Evolutionary conservation across 768 basidiomycete species (phyloP), one percentile per base, ranked within the genome.

Genomic region (Pluteus cervinus): DNA sequence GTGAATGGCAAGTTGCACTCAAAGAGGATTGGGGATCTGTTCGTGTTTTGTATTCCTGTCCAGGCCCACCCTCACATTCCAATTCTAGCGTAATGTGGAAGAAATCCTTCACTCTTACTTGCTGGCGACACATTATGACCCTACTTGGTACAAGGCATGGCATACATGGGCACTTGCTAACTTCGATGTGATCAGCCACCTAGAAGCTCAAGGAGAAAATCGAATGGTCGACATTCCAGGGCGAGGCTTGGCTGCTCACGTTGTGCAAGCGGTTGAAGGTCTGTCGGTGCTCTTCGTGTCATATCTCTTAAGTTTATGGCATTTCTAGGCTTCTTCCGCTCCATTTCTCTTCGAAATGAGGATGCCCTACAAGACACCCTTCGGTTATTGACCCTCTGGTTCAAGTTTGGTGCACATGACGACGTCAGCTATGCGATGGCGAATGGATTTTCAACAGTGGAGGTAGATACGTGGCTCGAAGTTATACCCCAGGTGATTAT

Each of bases 121-220:
- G 35, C 69, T 83, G 21, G 88, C 96, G 0, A 98, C 96, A 2
- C 81, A 85, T 49, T 88, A 88, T 46, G 94, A 98, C 56, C 78
- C 85, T 4, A 70, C 73, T n/a, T 99, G 96, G 96, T 97, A 97
- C 61, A 97, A 99, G 56, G 96, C 94, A 12, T 98, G 93, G 93
- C 96, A 99, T 53, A 91, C 90, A 1, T 99, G 92, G 91, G 94
- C 96, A 2, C 67, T 98, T 37, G 85, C 92, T 3, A 97, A 98
- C 58, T 93, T 96, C 46, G 91, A 97, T 39, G 89, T 97, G 44
- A 80, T 98, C 44, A 71, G 75, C 18, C 76, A 84, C 50, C 65
- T 94, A 50, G 91, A 94, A 55, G 72, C 63, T 29, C 79, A 79
- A 50, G 63, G 58, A 22, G 75, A 79, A 43, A 68, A 64, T 31